phyloP scores from a whole-genome alignment of 73 alveolate species.

The Blepharisma stoltei region DNA sequence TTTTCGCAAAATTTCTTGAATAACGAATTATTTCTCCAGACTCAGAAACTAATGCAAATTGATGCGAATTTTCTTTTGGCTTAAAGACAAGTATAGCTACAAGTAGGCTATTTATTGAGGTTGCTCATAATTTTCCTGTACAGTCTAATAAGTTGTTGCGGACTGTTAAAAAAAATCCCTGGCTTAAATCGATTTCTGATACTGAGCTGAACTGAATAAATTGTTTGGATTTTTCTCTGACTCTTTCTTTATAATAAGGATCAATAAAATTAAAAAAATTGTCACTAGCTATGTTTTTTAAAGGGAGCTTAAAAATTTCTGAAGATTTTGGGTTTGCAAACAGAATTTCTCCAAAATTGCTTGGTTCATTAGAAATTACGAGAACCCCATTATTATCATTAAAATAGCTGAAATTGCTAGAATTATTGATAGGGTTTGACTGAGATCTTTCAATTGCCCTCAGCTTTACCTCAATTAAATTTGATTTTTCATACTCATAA shows the following conservation, averaged over 20 bases:
- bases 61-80: background rate
- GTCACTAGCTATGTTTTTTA: background rate
- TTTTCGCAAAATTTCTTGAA: background rate
- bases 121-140: background rate
- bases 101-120: background rate
- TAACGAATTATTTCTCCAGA: background rate
- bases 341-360: background rate
- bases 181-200: background rate
- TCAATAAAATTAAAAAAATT: background rate
- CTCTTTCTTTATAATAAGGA: background rate
- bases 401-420: background rate
- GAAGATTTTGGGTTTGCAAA: background rate
- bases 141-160: background rate
- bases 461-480: background rate
- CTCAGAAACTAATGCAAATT: background rate
- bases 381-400: conserved; percentile 1
- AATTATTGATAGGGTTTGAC: background rate
- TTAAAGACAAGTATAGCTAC: background rate
- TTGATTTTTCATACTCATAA: conserved; percentile 9
- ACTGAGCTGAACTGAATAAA: background rate
- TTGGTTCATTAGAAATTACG: background rate
- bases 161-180: background rate
- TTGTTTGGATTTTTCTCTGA: background rate
- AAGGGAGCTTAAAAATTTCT: background rate
- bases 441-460: background rate